These are phyloP conservation scores for Teunomyces atbi DNA, from an alignment of 805 yeast genomes.

Conservation along the genomic window DNA sequence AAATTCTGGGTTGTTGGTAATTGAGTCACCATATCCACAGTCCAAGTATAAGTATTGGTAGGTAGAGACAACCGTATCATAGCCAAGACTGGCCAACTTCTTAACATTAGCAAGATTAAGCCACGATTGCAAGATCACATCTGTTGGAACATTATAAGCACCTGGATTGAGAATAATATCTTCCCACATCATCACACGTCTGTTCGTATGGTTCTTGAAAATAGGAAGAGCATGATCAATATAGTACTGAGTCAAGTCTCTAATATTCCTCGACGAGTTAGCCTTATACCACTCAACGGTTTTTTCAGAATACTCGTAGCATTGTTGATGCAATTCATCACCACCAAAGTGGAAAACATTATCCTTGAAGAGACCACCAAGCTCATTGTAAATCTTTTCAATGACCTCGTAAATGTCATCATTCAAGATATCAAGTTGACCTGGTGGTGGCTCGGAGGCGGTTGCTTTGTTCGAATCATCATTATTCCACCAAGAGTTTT, in stretches of 20 bases:
- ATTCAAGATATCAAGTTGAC: slow-evolving; percentile 37
- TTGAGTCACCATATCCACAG: slow-evolving; percentile 41
- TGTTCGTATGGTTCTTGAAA: slow-evolving; percentile 18
- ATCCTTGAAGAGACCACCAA: slow-evolving; percentile 31
- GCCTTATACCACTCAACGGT: slow-evolving; percentile 28
- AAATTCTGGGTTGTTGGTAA: slow-evolving; percentile 34
- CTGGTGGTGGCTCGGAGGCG: slow-evolving; percentile 41
- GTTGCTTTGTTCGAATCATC: slow-evolving; percentile 17
- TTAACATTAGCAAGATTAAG: slow-evolving; percentile 18
- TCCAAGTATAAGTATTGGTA: slow-evolving; percentile 35
- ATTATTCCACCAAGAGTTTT: slow-evolving; percentile 24
- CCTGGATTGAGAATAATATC: slow-evolving; percentile 25
- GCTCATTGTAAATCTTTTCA: slow-evolving; percentile 30
- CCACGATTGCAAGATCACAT: slow-evolving; percentile 39
- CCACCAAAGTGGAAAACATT: slow-evolving; percentile 42
- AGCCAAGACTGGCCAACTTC: slow-evolving; percentile 30
- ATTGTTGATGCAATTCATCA: slow-evolving; percentile 34
- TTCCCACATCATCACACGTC: slow-evolving; percentile 42
- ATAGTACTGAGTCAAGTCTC: slow-evolving; percentile 34
- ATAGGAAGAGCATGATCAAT: slow-evolving; percentile 35
- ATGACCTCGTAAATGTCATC: slow-evolving; percentile 33
- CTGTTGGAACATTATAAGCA: slow-evolving; percentile 27
- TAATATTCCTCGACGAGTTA: slow-evolving; percentile 19
- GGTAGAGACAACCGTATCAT: slow-evolving; percentile 39
- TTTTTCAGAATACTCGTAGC: slow-evolving; percentile 31